A percentile compares a stretch with the other conserved stretches of the same genome.
phyloP scores from a whole-genome alignment of 2,329 filamentous ascomycete species.

The Colletotrichum tofieldiae region DNA sequence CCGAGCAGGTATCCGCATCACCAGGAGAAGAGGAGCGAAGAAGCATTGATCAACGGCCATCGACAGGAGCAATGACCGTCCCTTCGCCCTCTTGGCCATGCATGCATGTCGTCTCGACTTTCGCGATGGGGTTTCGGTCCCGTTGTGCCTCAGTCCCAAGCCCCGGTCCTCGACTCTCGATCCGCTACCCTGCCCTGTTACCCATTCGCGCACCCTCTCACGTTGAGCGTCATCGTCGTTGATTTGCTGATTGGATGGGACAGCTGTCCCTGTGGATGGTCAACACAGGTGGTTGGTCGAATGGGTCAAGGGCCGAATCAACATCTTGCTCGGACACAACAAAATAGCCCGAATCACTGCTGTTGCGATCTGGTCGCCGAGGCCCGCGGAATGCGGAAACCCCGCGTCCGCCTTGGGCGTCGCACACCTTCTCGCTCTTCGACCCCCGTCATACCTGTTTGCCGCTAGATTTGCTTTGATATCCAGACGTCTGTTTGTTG shows the following conservation, averaged over 20 bases:
- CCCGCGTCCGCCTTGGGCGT: slow-evolving; percentile 7
- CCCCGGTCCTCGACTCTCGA: slow-evolving; percentile 4
- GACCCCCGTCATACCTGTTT: not conserved
- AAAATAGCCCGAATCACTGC: not conserved
- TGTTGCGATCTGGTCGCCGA: slow-evolving; percentile 28
- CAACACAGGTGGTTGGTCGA: not conserved
- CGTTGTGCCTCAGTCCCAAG: not conserved
- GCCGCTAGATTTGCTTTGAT: slow-evolving; percentile 4
- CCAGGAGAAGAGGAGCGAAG: not conserved
- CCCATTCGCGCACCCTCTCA: not conserved
- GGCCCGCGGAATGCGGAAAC: slow-evolving; percentile 33
- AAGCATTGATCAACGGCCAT: not conserved
- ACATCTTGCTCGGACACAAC: not conserved
- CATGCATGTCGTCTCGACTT: slow-evolving; percentile 7
- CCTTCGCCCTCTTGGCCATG: too few species aligned
- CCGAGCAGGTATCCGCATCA: not conserved
- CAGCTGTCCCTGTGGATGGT: not conserved
- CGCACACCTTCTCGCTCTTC: not conserved
- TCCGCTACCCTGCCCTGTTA: not conserved
- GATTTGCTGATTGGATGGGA: not conserved
- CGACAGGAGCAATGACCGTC: not conserved
- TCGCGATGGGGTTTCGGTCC: not conserved
- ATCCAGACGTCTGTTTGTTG: slow-evolving; percentile 4
- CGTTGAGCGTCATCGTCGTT: not conserved
- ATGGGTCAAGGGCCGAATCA: not conserved